phyloP scores from a whole-genome alignment of 805 yeast species.

The Myxozyma mucilagina region DNA sequence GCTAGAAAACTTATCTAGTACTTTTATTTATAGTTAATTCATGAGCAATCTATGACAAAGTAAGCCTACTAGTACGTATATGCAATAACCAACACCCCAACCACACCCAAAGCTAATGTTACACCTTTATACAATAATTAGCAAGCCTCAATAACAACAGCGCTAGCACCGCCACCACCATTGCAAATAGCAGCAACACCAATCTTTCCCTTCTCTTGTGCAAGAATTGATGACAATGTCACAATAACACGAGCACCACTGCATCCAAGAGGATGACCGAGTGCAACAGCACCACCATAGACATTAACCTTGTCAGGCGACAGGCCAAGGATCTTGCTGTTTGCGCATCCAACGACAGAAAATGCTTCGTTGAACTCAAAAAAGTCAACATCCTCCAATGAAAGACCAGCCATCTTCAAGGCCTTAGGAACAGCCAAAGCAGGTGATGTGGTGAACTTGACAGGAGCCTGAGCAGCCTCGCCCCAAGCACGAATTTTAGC shows the following conservation, averaged over 20 bases:
- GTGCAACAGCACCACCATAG: slow-evolving; percentile 95
- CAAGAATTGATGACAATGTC: slow-evolving; percentile 75
- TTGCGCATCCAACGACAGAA: slow-evolving; percentile 93
- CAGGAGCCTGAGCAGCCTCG: slow-evolving; percentile 95
- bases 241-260: slow-evolving; percentile 94
- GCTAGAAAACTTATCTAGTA: no score
- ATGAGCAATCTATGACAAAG: neutral
- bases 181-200: slow-evolving; percentile 98
- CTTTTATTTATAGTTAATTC: no score
- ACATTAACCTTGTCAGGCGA: slow-evolving; percentile 67
- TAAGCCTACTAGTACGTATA: neutral
- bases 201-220: slow-evolving; percentile 80
- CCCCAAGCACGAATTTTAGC: slow-evolving; percentile 94
- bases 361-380: slow-evolving; percentile 98
- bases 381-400: slow-evolving; percentile 71
- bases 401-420: slow-evolving; percentile 75
- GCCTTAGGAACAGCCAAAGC: slow-evolving; percentile 95
- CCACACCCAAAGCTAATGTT: neutral
- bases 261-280: slow-evolving; percentile 95
- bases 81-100: neutral
- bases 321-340: slow-evolving; percentile 61
- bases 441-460: slow-evolving; percentile 96
- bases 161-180: slow-evolving; percentile 99
- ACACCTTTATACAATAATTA: slow-evolving; percentile 2
- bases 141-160: slow-evolving; percentile 62